phyloP scores from a whole-genome alignment of 2,329 filamentous ascomycete genomes.

The Pseudohalonectria lignicola region DNA sequence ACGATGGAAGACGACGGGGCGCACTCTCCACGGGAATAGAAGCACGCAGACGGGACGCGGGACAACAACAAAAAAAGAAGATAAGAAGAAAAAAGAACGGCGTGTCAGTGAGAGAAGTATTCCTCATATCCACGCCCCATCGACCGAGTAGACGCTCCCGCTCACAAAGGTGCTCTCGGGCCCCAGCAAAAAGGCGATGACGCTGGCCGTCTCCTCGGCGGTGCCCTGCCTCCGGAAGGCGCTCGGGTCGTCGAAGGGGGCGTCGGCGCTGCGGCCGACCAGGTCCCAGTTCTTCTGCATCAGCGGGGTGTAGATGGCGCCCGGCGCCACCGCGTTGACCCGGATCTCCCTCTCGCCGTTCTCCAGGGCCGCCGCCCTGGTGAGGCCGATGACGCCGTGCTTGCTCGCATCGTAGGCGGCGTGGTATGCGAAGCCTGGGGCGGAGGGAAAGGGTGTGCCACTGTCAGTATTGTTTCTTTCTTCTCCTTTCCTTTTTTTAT shows the following conservation, averaged over 20 bases:
- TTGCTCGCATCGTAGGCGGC: conserved; percentile 26
- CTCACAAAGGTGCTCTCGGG: conserved; percentile 34
- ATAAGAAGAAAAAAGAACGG: neutral
- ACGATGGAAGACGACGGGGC: too few relatives aligned
- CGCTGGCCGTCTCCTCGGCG: conserved; percentile 32
- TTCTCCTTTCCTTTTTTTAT: neutral
- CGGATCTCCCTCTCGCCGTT: conserved; percentile 29
- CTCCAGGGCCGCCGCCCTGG: conserved; percentile 22
- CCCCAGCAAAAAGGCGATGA: conserved; percentile 35
- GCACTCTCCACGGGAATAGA: too few relatives aligned
- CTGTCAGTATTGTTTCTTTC: neutral
- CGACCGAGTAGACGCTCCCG: conserved; percentile 32
- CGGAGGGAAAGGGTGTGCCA: neutral
- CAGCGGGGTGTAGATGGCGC: conserved; percentile 36
- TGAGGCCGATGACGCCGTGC: conserved; percentile 25
- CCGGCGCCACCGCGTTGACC: conserved; percentile 36
- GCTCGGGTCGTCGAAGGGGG: conserved; percentile 28
- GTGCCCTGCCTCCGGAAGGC: conserved; percentile 32
- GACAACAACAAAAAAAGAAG: neutral
- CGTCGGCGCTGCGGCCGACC: conserved; percentile 20
- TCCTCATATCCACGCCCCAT: conserved; percentile 26
- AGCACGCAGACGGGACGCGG: too few relatives aligned
- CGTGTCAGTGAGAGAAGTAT: too few relatives aligned
- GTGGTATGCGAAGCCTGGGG: conserved; percentile 26
- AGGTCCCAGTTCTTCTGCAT: conserved; percentile 31